Percentiles rank a stretch among this genome's conserved stretches.
phyloP scores from a whole-genome alignment of 805 yeast species.

The Kazachstania taianensis region DNA sequence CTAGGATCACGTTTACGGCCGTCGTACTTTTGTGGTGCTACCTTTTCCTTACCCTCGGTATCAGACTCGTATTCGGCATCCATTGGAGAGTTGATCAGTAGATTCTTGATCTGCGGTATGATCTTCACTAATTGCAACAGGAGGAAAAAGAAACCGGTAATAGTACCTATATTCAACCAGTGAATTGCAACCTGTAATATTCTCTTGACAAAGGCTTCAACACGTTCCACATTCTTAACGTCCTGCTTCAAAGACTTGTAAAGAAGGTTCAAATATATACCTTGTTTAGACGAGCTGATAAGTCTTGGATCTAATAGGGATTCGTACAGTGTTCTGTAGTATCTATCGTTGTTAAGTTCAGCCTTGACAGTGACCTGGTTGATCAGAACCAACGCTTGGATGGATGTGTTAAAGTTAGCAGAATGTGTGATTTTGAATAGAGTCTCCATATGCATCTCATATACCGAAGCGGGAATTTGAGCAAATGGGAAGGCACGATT shows the following conservation, averaged over 20 bases:
- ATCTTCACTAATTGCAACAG: slow-evolving; percentile 56
- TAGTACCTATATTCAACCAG: slow-evolving; percentile 83
- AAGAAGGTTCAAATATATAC: slow-evolving; percentile 77
- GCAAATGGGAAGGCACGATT: slow-evolving; percentile 95
- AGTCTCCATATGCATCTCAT: slow-evolving; percentile 69
- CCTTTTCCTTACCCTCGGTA: slow-evolving; percentile 30
- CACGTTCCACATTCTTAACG: slow-evolving; percentile 44
- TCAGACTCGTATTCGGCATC: slow-evolving; percentile 42
- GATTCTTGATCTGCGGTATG: slow-evolving; percentile 56
- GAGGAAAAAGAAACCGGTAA: slow-evolving; percentile 72
- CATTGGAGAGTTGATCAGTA: slow-evolving; percentile 45
- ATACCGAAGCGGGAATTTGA: slow-evolving; percentile 56
- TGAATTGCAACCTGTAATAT: slow-evolving; percentile 73
- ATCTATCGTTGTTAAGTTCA: slow-evolving; percentile 52
- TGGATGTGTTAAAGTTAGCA: slow-evolving; percentile 84
- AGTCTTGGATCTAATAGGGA: slow-evolving; percentile 77
- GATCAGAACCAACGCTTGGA: slow-evolving; percentile 82
- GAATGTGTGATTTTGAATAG: slow-evolving; percentile 87
- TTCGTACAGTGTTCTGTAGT: slow-evolving; percentile 81
- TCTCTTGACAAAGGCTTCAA: slow-evolving; percentile 84
- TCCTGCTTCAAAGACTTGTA: slow-evolving; percentile 78
- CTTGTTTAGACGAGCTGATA: slow-evolving; percentile 81
- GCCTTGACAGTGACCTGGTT: slow-evolving; percentile 66
- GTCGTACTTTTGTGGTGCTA: slow-evolving; percentile 45
- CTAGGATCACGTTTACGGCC: slow-evolving; percentile 88